phyloP scores from a whole-genome alignment of 805 yeast species.

The Naumovozyma dairenensis region DNA sequence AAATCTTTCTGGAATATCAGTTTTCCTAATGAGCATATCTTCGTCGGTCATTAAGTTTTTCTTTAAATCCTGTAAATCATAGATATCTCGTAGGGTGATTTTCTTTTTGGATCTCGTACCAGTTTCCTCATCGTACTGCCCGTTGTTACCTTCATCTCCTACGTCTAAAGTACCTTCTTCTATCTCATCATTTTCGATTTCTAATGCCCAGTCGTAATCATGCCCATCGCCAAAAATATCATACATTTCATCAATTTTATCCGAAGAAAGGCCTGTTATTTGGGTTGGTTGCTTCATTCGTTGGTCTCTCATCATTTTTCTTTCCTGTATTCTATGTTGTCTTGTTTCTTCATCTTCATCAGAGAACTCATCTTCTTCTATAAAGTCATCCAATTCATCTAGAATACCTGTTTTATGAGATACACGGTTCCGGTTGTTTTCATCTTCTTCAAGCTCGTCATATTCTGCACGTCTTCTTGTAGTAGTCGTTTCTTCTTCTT shows the following conservation, averaged over 20 bases:
- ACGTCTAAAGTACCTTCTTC: slow-evolving; percentile 29
- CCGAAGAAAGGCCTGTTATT: slow-evolving; percentile 64
- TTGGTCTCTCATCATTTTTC: slow-evolving; percentile 29
- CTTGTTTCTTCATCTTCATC: slow-evolving; percentile 60
- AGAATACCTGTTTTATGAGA: slow-evolving; percentile 35
- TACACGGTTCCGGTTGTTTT: slow-evolving; percentile 20
- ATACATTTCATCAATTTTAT: slow-evolving; percentile 81
- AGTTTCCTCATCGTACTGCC: slow-evolving; percentile 30
- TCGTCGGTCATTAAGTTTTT: slow-evolving; percentile 86
- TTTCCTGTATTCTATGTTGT: slow-evolving; percentile 30
- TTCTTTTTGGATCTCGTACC: slow-evolving; percentile 25
- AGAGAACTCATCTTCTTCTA: slow-evolving; percentile 92
- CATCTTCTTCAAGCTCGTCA: slow-evolving; percentile 16
- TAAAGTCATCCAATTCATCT: slow-evolving; percentile 93
- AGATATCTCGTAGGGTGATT: slow-evolving; percentile 69
- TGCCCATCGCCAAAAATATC: slow-evolving; percentile 97
- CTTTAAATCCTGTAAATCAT: slow-evolving; percentile 87
- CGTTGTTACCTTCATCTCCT: slow-evolving; percentile 12
- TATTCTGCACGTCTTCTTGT: slow-evolving; percentile 16
- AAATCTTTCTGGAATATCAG: slow-evolving; percentile 87
- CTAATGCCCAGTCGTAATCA: slow-evolving; percentile 97
- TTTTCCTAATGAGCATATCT: slow-evolving; percentile 77
- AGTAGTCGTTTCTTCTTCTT: slow-evolving; percentile 17
- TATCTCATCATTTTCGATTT: slow-evolving; percentile 45
- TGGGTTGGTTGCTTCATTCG: slow-evolving; percentile 47